These are phyloP conservation scores for Davidsoniella neocaledoniae DNA, from an alignment of 2,329 filamentous ascomycete genomes.

Conservation along the genomic window DNA sequence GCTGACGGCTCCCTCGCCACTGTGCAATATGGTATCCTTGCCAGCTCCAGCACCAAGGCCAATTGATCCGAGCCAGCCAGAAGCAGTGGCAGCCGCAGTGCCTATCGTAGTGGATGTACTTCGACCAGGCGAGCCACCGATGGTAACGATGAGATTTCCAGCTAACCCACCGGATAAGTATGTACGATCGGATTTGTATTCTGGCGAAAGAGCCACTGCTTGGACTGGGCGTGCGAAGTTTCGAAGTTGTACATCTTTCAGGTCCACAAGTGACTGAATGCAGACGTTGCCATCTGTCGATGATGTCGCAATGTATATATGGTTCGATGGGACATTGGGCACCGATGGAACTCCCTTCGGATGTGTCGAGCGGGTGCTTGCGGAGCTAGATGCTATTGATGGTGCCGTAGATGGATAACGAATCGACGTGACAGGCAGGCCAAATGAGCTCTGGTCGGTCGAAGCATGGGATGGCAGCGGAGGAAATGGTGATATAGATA, in stretches of 20 bases:
- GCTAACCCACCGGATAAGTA: constrained; percentile 85
- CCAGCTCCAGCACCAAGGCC: constrained; percentile 63
- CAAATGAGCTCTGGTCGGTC: constrained; percentile 1
- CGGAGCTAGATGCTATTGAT: constrained; percentile 18
- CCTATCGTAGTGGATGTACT: constrained; percentile 78
- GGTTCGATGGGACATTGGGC: constrained; percentile 65
- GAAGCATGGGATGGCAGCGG: constrained; percentile 22
- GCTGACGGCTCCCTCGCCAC: constrained; percentile 79
- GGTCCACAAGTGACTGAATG: constrained; percentile 69
- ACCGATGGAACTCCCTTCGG: constrained; percentile 38
- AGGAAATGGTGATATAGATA: constrained; percentile 81
- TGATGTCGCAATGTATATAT: constrained; percentile 83
- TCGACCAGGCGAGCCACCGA: constrained; percentile 60
- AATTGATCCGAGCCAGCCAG: constrained; percentile 81
- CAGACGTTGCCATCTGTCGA: constrained; percentile 95
- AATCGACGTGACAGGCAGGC: constrained; percentile 3
- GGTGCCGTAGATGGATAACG: constrained; percentile 17
- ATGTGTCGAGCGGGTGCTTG: constrained; percentile 28
- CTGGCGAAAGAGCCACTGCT: constrained; percentile 81
- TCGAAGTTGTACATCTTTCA: constrained; percentile 76
- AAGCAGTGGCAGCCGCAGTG: constrained; percentile 66
- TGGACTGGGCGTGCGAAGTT: constrained; percentile 92
- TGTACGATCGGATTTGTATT: constrained; percentile 75
- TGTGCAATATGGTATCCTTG: constrained; percentile 75
- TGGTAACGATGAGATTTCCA: constrained; percentile 72